A percentile compares a stretch with the other conserved stretches of the same genome.
phyloP scores from a whole-genome alignment of 768 basidiomycete species.

The Suillus occidentalis region DNA sequence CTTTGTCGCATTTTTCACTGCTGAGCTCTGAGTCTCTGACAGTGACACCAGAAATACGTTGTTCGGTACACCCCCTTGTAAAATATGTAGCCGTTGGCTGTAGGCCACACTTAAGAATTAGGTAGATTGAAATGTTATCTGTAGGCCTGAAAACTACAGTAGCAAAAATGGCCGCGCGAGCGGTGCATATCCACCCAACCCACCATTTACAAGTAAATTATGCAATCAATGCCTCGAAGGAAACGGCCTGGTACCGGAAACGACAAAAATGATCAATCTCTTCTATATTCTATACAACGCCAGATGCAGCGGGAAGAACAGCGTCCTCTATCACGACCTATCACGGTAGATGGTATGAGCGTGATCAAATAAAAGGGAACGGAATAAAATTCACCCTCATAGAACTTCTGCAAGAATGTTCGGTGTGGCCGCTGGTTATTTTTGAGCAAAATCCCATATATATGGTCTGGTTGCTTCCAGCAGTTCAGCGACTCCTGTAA shows the following conservation, averaged over 20 bases:
- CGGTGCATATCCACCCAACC: too few relatives aligned
- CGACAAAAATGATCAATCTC: not conserved
- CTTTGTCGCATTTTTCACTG: not conserved
- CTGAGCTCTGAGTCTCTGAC: too few relatives aligned
- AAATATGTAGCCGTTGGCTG: too few relatives aligned
- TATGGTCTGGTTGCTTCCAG: slow-evolving; percentile 88
- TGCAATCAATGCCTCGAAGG: not conserved
- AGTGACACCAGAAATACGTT: not conserved
- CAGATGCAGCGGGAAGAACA: slow-evolving; percentile 65
- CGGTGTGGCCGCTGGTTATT: slow-evolving; percentile 44
- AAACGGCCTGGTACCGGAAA: not conserved
- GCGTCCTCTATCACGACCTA: slow-evolving; percentile 79
- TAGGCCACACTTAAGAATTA: not conserved
- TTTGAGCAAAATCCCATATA: slow-evolving; percentile 67
- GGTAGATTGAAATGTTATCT: not conserved
- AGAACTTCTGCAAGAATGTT: slow-evolving; percentile 83
- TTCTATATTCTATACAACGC: slow-evolving; percentile 25
- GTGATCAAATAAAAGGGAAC: not conserved
- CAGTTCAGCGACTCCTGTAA: slow-evolving; percentile 93
- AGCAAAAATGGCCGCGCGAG: not conserved
- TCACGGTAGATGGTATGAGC: slow-evolving; percentile 1
- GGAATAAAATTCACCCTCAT: slow-evolving; percentile 58
- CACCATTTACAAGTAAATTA: not conserved
- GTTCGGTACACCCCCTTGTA: not conserved
- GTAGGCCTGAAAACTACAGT: not conserved